Base-by-base conservation (phyloP, 2,329 filamentous ascomycete species). In the Byssothecium circinans region DNA sequence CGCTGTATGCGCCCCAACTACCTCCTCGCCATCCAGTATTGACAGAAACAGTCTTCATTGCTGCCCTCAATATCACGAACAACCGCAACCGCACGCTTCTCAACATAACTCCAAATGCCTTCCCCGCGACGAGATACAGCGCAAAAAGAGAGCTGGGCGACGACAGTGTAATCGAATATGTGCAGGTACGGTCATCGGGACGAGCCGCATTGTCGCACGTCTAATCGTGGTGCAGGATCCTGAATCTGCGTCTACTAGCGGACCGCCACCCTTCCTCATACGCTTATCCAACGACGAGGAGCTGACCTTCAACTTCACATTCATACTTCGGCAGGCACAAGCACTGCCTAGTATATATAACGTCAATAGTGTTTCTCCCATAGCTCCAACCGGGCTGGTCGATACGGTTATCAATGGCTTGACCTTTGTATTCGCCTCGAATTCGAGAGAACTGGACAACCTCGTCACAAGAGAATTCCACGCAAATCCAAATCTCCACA, bases 401-500 rank as follows among this genome's bases (percentile, higher is more conserved):
- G 91, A 96, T 62, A 94, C 91, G 2, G 79, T 81, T 45, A 88
- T 99, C 62, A 91, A 87, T 50, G 91, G 92, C 42, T 79, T 99
- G 52, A 99, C 94, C 8, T 97, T 91, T 69, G 87, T 95, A 53
- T 92, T 92, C 70, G 92, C 89, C 34, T 89, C 91, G 0, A 95
- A 85, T 43, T 76, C 84, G 25, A 88, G 83, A 72, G 94, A 99
- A 63, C 83, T 99, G 44, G 94, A 97, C 65, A 96, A 94, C 58
- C 77, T 99, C 38, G 86, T 97, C 39, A 97, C 92, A 14, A 81
- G 91, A 60, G 94, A 99, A 71, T 97, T 99, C 63, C 91, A 97
- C 60, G 91, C 92, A 57, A 91, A 99, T 65, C 94, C 94, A 1
- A 99, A 99, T 65, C 78, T 99, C 46, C 94, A 99, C 76, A 97